Evolutionary conservation across 352 stramenopile species (phyloP), one percentile per base, ranked within the genome.

Genomic region (Phytophthora nicotianae): DNA sequence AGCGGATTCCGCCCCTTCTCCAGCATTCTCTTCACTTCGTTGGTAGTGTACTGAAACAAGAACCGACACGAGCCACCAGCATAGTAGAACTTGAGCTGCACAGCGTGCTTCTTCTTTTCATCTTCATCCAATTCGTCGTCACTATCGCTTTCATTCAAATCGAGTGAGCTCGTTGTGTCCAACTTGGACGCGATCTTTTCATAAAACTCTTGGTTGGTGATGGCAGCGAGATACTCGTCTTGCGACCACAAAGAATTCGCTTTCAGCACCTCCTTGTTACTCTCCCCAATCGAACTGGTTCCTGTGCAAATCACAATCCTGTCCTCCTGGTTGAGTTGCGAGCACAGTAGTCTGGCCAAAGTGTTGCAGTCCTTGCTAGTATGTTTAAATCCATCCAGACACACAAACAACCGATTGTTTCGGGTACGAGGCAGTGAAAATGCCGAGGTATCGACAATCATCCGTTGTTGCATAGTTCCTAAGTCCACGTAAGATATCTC

Each of bases 61-160:
- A 70, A 70, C 9, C 54, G 45, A 38, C 61, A 67, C 17, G 51
- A 65, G 2, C 54, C 59, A 27, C 60, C 65, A 42, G 59, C 60
- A 51, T 68, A 75, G 38, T 68, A 71, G 37, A 75, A 52, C 38
- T 75, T 75, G 13, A 58, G 47, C 33, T 40, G 3, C 19, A 72
- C 5, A 7, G 7, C 24, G 24, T 29, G 24, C 7, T 35, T 13
- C 10, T 35, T 35, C 29, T 35, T 35, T 35, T 35, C 29, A 35
- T 35, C 29, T 9, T 35, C 29, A 35, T 9, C 13, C 3, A 35
- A 32, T n/a, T 50, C 29, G 26, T 59, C 17, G 5, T 21, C 13
- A 38, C 14, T 27, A 26, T 67, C 43, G 2, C 46, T 38, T n/a
- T 62, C 29, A 35, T 35, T 67, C 26, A 62, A 35, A 17, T 50